Percentiles rank a stretch among this genome's conserved stretches.
Evolutionary conservation across 2,329 filamentous ascomycete genomes (phyloP).

Genomic region (Fusarium musae): DNA sequence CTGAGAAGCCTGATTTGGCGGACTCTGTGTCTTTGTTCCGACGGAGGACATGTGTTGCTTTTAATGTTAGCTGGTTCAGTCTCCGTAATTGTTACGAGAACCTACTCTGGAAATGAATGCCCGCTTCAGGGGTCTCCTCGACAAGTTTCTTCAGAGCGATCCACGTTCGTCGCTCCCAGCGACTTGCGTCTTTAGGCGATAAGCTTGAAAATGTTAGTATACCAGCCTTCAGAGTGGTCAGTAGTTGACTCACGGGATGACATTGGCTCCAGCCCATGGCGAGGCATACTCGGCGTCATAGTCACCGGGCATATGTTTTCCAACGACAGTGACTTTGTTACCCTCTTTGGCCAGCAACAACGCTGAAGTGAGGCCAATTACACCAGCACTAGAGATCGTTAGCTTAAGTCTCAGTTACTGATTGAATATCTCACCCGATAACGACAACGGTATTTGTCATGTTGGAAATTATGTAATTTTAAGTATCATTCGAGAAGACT

Average conservation of each 20-base stretch:
- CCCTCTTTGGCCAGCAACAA: slow-evolving; percentile 57
- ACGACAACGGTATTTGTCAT: slow-evolving; percentile 16
- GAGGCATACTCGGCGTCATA: slow-evolving; percentile 92
- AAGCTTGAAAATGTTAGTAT: slow-evolving; percentile 45
- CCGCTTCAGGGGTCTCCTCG: slow-evolving; percentile 76
- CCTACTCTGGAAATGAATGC: slow-evolving; percentile 80
- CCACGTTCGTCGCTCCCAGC: slow-evolving; percentile 74
- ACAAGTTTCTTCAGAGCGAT: slow-evolving; percentile 68
- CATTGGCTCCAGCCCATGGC: slow-evolving; percentile 88
- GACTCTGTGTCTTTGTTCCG: slow-evolving; percentile 72
- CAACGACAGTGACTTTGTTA: slow-evolving; percentile 74
- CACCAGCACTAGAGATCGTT: slow-evolving; percentile 55
- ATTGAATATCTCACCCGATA: not conserved
- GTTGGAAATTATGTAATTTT: not conserved
- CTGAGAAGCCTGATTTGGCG: slow-evolving; percentile 10
- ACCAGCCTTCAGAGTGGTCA: accelerated
- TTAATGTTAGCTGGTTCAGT: not conserved
- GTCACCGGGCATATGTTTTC: slow-evolving; percentile 94
- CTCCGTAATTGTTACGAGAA: accelerated
- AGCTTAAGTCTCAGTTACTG: not conserved
- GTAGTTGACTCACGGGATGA: slow-evolving; percentile 68
- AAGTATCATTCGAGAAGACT: accelerated
- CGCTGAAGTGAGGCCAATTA: slow-evolving; percentile 63
- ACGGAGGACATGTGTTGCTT: slow-evolving; percentile 62
- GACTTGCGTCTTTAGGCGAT: slow-evolving; percentile 50